Base-by-base conservation (phyloP, 108 stramenopile genomes). In the Nannochloropsis oceanica region DNA sequence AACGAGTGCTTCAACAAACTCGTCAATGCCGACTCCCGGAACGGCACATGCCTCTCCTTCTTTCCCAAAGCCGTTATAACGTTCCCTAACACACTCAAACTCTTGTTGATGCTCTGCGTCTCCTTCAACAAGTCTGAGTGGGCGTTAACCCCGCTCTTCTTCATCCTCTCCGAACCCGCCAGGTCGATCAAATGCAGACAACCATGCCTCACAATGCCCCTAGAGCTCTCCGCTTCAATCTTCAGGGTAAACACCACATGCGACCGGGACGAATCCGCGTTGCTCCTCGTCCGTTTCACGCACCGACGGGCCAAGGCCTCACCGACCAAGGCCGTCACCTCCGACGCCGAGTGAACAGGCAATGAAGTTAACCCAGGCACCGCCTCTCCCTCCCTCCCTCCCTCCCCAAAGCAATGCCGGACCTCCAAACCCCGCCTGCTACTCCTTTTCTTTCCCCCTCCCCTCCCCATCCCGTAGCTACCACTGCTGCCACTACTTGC, bases 41-140 rank as follows among this genome's bases (percentile, higher is more conserved):
- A 93, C 8, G 92, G 93, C 18, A 92, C 87, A 84, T 92, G 92
- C 22, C 13, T 80, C 26, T 86, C 42, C 25, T 91, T 91, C 24
- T 25, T 13, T 18, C 84, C 91, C 13, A 90, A 79, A 8, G 97
- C 96, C 83, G 97, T 95, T 92, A 99, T 98, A 13, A 99, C 99
- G 91, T 98, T 97, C 26, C 97, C 97, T 81, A 99, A 92, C 13
- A 97, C 97, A 8, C 96, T 94, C 82, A 99, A 90, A 85, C 94
- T 95, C 91, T 96, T 96, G 94, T 99, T 99, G 89, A 99, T 99
- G 88, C 97, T 96, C 59, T 95, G 95, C 22, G 99, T 97, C 85
- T 99, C 99, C 87, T 96, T 96, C 83, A 97, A 73, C 0, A 73
- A n/a, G 8, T 73, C 59, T 42, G 94, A 92, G 43, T 95, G 92